Percentiles rank a stretch among this genome's conserved stretches.
These are phyloP conservation scores for Inga laurina DNA, from an alignment of 306 rosid genomes.

Conservation along the genomic window DNA sequence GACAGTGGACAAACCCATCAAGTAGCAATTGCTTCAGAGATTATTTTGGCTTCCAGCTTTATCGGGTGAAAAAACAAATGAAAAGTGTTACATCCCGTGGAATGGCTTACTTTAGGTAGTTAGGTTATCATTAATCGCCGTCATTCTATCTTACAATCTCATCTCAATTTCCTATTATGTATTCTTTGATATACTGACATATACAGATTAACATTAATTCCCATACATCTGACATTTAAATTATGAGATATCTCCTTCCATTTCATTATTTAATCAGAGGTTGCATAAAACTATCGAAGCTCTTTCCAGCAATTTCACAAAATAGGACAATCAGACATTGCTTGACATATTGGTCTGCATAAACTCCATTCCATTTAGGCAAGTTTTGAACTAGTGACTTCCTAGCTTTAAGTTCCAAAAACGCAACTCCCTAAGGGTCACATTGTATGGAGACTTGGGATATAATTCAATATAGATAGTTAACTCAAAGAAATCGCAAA, in stretches of 20 bases:
- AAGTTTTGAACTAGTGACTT: not conserved
- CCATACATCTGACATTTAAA: not conserved
- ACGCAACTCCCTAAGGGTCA: not conserved
- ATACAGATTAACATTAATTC: constrained; percentile 1
- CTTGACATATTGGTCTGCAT: not conserved
- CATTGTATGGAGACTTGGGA: not conserved
- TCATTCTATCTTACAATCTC: constrained; percentile 16
- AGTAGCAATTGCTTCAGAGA: constrained; percentile 19
- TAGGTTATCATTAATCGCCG: not conserved
- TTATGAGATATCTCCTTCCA: not conserved
- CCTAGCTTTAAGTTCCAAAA: not conserved
- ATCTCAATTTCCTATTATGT: not conserved
- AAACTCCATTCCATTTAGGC: not conserved
- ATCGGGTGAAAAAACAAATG: not conserved
- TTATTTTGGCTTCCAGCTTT: not conserved
- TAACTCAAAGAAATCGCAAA: constrained; percentile 16
- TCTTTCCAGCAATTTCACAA: not conserved
- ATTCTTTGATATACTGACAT: constrained; percentile 16
- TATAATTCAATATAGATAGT: constrained; percentile 18
- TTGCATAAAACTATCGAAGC: not conserved
- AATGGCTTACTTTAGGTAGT: not conserved
- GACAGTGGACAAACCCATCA: constrained; percentile 11
- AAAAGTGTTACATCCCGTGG: not conserved
- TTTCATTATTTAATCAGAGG: not conserved
- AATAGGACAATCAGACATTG: not conserved